These are phyloP conservation scores for Kalmanozyma brasiliensis DNA, from an alignment of 1,284 basidiomycete genomes.

Conservation along the genomic window DNA sequence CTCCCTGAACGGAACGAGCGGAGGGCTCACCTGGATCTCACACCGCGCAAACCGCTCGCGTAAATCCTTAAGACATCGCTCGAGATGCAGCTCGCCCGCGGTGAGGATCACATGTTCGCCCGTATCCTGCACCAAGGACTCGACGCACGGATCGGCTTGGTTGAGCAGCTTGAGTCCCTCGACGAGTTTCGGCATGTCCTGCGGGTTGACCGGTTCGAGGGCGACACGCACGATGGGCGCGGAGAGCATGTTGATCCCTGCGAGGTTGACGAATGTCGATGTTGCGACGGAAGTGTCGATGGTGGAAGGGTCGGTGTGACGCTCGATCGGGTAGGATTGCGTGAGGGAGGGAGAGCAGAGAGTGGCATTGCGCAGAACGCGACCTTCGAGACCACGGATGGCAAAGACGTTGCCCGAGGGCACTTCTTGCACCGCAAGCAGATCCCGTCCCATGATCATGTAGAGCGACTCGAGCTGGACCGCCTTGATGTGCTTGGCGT, in stretches of 20 bases:
- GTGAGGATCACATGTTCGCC: constrained; percentile 97
- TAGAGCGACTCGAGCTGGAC: constrained; percentile 82
- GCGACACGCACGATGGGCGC: constrained; percentile 96
- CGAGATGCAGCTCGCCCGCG: constrained; percentile 94
- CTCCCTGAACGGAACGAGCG: constrained; percentile 97
- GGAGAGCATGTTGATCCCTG: constrained; percentile 59
- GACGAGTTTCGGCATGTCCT: constrained; percentile 90
- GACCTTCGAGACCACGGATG: constrained; percentile 87
- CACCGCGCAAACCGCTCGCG: constrained; percentile 93
- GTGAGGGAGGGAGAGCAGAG: constrained; percentile 74
- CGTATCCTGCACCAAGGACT: constrained; percentile 94
- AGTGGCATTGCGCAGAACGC: constrained; percentile 89
- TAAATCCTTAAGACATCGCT: constrained; percentile 95
- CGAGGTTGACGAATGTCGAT: constrained; percentile 58
- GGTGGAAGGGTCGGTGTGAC: constrained; percentile 14
- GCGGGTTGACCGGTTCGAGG: constrained; percentile 83
- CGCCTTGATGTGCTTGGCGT: constrained; percentile 74
- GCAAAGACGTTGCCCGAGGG: constrained; percentile 97
- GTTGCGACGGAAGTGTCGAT: constrained; percentile 29
- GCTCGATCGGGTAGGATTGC: constrained; percentile 32
- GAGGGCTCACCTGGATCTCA: constrained; percentile 90
- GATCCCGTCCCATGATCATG: constrained; percentile 97
- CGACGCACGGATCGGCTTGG: constrained; percentile 96
- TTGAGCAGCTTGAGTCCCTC: constrained; percentile 87
- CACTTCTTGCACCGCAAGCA: constrained; percentile 83